These are phyloP conservation scores for Albizia julibrissin DNA, from an alignment of 306 rosid genomes.

Conservation along the genomic window DNA sequence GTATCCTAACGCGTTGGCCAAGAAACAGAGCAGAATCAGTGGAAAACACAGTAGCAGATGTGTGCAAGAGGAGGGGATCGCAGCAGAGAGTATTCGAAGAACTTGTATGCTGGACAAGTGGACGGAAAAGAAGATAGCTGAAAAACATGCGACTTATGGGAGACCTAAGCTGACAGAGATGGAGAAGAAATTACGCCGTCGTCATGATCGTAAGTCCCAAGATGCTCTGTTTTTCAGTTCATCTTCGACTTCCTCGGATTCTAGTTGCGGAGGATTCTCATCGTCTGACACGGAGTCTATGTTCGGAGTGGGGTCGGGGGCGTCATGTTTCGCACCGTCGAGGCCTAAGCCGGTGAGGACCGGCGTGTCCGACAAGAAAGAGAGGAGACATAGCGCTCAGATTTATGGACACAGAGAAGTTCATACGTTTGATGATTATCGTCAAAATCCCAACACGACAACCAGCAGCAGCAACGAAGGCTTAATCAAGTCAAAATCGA, in stretches of 20 bases:
- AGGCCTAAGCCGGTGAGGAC: slow-evolving; percentile 61
- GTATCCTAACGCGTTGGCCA: slow-evolving; percentile 39
- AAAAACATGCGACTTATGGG: slow-evolving; percentile 27
- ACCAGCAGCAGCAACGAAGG: slow-evolving; percentile 24
- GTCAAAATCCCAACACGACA: background rate
- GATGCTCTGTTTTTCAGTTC: slow-evolving; percentile 73
- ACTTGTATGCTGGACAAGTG: slow-evolving; percentile 50
- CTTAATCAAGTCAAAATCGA: slow-evolving; percentile 67
- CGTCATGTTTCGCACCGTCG: slow-evolving; percentile 55
- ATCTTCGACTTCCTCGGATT: slow-evolving; percentile 76
- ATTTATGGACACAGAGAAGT: slow-evolving; percentile 28
- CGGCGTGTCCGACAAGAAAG: slow-evolving; percentile 40
- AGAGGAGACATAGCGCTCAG: slow-evolving; percentile 40
- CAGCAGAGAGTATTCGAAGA: slow-evolving; percentile 31
- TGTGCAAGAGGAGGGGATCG: slow-evolving; percentile 26
- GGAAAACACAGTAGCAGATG: slow-evolving; percentile 29
- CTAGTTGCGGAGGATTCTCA: slow-evolving; percentile 77
- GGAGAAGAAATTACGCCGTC: slow-evolving; percentile 37
- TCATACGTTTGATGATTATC: slow-evolving; percentile 28
- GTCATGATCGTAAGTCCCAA: slow-evolving; percentile 35
- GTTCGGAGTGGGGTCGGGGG: slow-evolving; percentile 38
- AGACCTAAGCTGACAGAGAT: slow-evolving; percentile 21
- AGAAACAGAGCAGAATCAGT: slow-evolving; percentile 48
- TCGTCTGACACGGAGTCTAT: slow-evolving; percentile 83
- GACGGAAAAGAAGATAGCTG: slow-evolving; percentile 31